Percentiles rank a stretch among this genome's conserved stretches.
These are phyloP conservation scores for Cladophialophora immunda DNA, from an alignment of 2,329 filamentous ascomycete species.

Conservation along the genomic window DNA sequence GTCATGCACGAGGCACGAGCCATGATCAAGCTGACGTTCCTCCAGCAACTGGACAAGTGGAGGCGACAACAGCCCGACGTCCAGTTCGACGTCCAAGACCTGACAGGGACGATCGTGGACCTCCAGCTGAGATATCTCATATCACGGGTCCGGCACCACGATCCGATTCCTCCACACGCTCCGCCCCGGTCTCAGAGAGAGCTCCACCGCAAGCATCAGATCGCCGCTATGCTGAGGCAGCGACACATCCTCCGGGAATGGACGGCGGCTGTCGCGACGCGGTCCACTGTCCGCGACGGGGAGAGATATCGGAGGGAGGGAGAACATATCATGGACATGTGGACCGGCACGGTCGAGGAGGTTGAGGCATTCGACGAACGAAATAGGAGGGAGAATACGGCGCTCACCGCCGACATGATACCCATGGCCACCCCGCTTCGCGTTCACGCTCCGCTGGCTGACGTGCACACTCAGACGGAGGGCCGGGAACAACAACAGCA, in stretches of 20 bases:
- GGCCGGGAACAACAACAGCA: neutral
- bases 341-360: conserved; percentile 13
- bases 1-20: neutral
- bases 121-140: conserved; percentile 12
- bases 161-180: neutral
- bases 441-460: neutral
- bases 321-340: conserved; percentile 7
- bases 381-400: conserved; percentile 12
- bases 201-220: neutral
- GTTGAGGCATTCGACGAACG: conserved; percentile 14
- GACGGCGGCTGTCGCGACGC: neutral
- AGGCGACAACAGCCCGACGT: neutral
- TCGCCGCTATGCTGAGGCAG: conserved; percentile 23
- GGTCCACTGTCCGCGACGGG: conserved; percentile 3
- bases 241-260: conserved; percentile 12
- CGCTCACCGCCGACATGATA: neutral
- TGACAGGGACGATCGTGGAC: neutral
- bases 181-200: neutral
- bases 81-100: neutral
- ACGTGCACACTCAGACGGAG: conserved; percentile 1
- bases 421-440: conserved; percentile 1
- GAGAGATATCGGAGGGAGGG: conserved; percentile 22
- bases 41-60: neutral
- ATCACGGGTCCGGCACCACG: neutral
- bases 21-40: conserved; percentile 5